These are phyloP conservation scores for Chenopodium suecicum DNA, from an alignment of 148 eudicot species.

Conservation along the genomic window DNA sequence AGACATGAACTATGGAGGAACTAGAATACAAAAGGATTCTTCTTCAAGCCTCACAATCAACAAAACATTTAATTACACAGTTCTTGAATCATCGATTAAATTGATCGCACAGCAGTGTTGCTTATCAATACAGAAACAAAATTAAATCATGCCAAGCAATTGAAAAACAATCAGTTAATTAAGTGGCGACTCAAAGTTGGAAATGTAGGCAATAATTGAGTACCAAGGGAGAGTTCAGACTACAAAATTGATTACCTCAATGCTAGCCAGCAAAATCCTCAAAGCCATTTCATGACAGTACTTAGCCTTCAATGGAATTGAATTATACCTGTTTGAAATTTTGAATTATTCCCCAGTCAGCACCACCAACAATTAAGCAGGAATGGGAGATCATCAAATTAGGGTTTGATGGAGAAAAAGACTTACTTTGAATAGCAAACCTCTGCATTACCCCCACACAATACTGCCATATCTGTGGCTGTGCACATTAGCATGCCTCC, in stretches of 20 bases:
- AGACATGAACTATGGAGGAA: background rate
- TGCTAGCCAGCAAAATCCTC: slow-evolving; percentile 88
- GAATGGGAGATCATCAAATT: background rate
- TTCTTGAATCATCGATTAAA: background rate
- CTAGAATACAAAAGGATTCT: background rate
- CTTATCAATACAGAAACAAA: background rate
- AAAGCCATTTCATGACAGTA: slow-evolving; percentile 97
- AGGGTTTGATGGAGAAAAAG: slow-evolving; percentile 3
- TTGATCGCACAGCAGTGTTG: background rate
- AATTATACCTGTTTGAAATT: slow-evolving; percentile 67
- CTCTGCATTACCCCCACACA: slow-evolving; percentile 95
- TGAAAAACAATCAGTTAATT: background rate
- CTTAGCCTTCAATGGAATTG: slow-evolving; percentile 79
- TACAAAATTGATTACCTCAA: slow-evolving; percentile 54
- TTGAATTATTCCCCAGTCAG: slow-evolving; percentile 23
- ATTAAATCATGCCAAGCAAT: background rate
- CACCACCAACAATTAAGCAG: slow-evolving; percentile 1
- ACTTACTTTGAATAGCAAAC: slow-evolving; percentile 98
- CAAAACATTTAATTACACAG: background rate
- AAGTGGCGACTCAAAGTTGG: background rate
- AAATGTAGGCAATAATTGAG: background rate
- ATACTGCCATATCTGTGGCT: slow-evolving; percentile 97
- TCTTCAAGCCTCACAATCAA: background rate
- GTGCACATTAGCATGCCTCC: slow-evolving; percentile 98
- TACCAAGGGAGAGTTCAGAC: background rate